Evolutionary conservation across 768 basidiomycete genomes (phyloP), one percentile per base, ranked within the genome.

Genomic region (Lanmaoa pseudosensibilis): DNA sequence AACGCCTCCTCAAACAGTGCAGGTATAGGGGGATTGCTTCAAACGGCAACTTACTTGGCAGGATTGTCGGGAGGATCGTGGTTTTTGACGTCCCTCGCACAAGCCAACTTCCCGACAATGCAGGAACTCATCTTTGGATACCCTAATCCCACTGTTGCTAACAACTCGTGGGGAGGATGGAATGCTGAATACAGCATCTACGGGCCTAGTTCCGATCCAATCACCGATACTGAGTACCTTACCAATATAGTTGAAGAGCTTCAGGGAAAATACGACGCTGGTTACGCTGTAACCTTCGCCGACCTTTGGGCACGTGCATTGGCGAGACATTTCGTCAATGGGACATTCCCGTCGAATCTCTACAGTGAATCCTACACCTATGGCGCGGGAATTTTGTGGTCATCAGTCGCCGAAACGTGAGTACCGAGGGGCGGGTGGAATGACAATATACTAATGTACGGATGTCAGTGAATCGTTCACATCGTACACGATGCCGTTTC

Each of bases 21-120:
- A 0, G 83, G 82, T 1, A 69, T 72, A 1, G 83, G 81, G 0
- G 83, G 83, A 0, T 70, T 85, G 18, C 70, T 84, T 38, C 84
- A 85, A 63, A 67, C 78, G 3, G 75, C 82, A 5, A 76, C 77
- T 1, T 85, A 86, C 65, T 62, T 83, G 16, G 50, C 82, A 1
- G 85, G 81, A 1, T 69, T 86, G 12, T 80, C 80, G 0, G 81
- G 80, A 2, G 74, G 74, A 2, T 67, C 73, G 0, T 77, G 75
- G 75, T 46, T 77, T 5, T 32, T 75, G 33, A 74, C 74, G 15
- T 79, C 77, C 4, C 71, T 80, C 38, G 66, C 66, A 1, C 73
- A 79, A 50, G 73, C 76, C 54, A 72, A 76, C 65, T 74, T 79
- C 40, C 74, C 75, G 6, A 70, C 67, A 12, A 68, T 77, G 0